A percentile compares a stretch with the other conserved stretches of the same genome.
Conservation (phyloP, 2,329 filamentous ascomycete species). For the Aspergillus udagawae region DNA sequence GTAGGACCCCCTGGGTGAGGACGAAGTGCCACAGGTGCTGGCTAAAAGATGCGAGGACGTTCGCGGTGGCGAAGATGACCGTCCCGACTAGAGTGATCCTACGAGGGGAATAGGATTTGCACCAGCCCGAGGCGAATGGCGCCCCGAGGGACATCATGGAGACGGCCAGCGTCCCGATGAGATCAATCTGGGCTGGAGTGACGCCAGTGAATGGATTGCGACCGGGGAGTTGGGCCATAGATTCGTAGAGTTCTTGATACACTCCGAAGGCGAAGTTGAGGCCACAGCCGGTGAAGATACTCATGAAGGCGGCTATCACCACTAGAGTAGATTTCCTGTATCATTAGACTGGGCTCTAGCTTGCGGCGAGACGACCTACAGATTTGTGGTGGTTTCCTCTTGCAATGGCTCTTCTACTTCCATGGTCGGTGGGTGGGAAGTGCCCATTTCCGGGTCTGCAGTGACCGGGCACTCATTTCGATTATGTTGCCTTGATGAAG, state of each 20-base stretch:
- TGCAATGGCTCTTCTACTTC: background rate
- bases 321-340: constrained; percentile 3
- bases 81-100: constrained; percentile 30
- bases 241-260: constrained; percentile 40
- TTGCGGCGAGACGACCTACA: background rate
- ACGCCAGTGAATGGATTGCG: constrained; percentile 32
- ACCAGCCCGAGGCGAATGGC: constrained; percentile 34
- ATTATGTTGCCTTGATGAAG: background rate
- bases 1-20: constrained; percentile 35
- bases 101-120: constrained; percentile 32
- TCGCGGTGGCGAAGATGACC: constrained; percentile 30
- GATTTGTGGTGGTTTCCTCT: background rate
- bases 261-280: constrained; percentile 41
- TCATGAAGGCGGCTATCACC: constrained; percentile 22
- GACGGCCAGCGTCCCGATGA: constrained; percentile 37
- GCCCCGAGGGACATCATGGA: constrained; percentile 38
- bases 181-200: constrained; percentile 33
- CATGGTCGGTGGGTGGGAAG: background rate
- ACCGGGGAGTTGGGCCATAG: constrained; percentile 21
- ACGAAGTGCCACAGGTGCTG: constrained; percentile 32
- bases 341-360: background rate
- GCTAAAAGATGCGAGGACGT: constrained; percentile 34
- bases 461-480: background rate
- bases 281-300: constrained; percentile 36
- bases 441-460: background rate